Percentiles rank a stretch among this genome's conserved stretches.
phyloP scores from a whole-genome alignment of 768 basidiomycete genomes.

The Psilocybe cyanescens region DNA sequence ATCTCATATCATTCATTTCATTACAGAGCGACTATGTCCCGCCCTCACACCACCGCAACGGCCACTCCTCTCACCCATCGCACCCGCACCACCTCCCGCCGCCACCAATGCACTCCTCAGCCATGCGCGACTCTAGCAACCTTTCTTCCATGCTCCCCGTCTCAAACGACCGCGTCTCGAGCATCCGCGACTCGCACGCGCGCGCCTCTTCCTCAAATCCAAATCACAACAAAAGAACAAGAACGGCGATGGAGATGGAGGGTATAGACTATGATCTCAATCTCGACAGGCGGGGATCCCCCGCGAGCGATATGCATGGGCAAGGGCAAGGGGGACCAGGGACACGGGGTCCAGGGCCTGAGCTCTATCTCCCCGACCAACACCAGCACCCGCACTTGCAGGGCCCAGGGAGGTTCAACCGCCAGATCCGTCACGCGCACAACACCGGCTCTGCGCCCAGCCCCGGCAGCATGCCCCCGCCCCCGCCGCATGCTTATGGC shows the following conservation, averaged over 20 bases:
- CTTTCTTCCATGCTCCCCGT: conserved; percentile 20
- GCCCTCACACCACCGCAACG: conserved; percentile 22
- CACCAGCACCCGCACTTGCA: background rate
- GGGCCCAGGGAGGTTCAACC: conserved; percentile 1
- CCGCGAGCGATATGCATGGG: conserved; percentile 10
- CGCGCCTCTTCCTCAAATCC: conserved; percentile 20
- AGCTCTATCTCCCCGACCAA: conserved; percentile 15
- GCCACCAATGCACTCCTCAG: conserved; percentile 14
- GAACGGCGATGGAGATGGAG: too few relatives aligned
- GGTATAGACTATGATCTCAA: too few relatives aligned
- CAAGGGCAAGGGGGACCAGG: background rate
- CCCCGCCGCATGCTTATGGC: background rate
- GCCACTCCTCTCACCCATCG: background rate
- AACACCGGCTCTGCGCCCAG: background rate
- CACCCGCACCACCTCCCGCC: conserved; percentile 17
- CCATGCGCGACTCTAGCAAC: conserved; percentile 7
- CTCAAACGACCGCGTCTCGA: conserved; percentile 25
- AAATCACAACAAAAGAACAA: too few relatives aligned
- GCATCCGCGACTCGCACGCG: conserved; percentile 20
- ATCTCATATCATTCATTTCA: background rate
- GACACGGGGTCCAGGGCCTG: conserved; percentile 1
- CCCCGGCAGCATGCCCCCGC: background rate
- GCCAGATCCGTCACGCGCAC: conserved; percentile 6
- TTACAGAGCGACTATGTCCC: conserved; percentile 17
- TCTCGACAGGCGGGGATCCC: conserved; percentile 11